These are phyloP conservation scores for Vigna reflexopilosa DNA, from an alignment of 306 rosid species.

Conservation along the genomic window DNA sequence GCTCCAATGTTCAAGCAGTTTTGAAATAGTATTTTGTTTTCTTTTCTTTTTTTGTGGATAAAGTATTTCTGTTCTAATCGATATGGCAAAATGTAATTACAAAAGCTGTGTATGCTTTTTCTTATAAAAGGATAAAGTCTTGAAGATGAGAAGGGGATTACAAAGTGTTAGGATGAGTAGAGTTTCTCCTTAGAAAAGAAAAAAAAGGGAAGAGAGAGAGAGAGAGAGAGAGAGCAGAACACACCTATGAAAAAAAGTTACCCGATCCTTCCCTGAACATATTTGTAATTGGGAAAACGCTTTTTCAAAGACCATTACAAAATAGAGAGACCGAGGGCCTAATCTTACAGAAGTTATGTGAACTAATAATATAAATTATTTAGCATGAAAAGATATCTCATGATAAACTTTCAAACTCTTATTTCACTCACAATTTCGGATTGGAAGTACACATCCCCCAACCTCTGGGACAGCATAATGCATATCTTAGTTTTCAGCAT, in stretches of 20 bases:
- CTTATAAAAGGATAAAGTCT: not conserved
- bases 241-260: conserved; percentile 25
- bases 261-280: conserved; percentile 14
- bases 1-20: not conserved
- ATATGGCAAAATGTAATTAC: conserved; percentile 1
- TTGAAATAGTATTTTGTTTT: not conserved
- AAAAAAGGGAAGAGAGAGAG: not conserved
- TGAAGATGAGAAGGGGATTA: conserved; percentile 11
- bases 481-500: not conserved
- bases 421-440: conserved; percentile 19
- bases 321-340: not conserved
- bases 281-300: not conserved
- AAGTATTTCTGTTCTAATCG: no score
- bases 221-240: not conserved
- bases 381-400: not conserved
- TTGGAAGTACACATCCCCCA: not conserved
- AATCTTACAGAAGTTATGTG: conserved; percentile 32
- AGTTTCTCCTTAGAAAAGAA: not conserved
- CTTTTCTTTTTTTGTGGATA: not conserved
- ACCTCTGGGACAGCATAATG: conserved; percentile 4
- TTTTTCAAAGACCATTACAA: not conserved
- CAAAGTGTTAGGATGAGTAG: not conserved
- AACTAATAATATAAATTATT: conserved; percentile 6
- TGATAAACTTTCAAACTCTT: conserved; percentile 24
- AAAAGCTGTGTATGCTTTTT: not conserved